phyloP scores from a whole-genome alignment of 129 eudicot species.

The Tagetes patula region DNA sequence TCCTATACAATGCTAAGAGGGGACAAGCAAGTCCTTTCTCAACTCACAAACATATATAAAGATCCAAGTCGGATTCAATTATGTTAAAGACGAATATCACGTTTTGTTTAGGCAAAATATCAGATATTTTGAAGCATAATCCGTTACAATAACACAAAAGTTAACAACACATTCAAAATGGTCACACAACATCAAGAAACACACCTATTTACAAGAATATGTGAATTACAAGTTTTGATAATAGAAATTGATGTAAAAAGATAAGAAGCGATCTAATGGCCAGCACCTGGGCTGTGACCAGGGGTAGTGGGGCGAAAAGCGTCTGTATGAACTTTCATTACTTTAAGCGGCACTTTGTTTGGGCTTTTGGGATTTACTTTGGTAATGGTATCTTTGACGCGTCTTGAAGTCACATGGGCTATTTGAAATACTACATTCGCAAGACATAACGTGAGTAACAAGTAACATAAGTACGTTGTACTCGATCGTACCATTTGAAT shows the following conservation, averaged over 20 bases:
- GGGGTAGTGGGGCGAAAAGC: constrained; percentile 54
- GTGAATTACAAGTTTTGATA: neutral
- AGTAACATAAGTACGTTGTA: constrained; percentile 23
- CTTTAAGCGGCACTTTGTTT: constrained; percentile 12
- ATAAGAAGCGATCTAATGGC: constrained; percentile 37
- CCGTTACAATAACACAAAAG: neutral
- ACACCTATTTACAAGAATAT: neutral
- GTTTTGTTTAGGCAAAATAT: neutral
- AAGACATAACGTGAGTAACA: constrained; percentile 28
- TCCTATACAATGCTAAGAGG: neutral
- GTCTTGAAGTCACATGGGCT: constrained; percentile 7
- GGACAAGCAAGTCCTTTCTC: constrained; percentile 18
- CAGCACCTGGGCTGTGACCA: constrained; percentile 60
- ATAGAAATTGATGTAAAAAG: neutral
- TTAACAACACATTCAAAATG: neutral
- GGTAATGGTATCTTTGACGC: neutral
- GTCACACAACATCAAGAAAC: neutral
- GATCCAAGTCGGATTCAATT: constrained; percentile 16
- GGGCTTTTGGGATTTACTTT: constrained; percentile 2
- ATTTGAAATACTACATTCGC: constrained; percentile 21
- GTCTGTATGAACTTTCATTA: constrained; percentile 24
- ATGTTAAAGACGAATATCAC: neutral
- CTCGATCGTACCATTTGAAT: neutral
- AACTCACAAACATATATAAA: constrained; percentile 12
- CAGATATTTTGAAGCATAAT: constrained; percentile 2